Percentiles rank a stretch among this genome's conserved stretches.
These are phyloP conservation scores for Aphanoascus verrucosus DNA, from an alignment of 2,329 filamentous ascomycete species.

Conservation along the genomic window DNA sequence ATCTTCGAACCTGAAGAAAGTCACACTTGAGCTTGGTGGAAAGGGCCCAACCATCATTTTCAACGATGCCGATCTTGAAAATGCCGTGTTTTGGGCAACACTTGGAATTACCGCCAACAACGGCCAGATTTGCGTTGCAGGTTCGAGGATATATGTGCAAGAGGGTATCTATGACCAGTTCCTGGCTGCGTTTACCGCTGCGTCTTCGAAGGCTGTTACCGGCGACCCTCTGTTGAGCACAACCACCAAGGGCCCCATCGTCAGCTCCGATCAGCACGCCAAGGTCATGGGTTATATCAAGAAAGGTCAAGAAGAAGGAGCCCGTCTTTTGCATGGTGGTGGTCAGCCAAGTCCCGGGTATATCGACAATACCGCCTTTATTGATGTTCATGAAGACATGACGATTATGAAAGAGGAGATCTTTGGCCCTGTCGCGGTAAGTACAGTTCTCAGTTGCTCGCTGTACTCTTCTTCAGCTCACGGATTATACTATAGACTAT, in stretches of 20 bases:
- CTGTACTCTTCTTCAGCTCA: background rate
- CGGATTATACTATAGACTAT: conserved; percentile 16
- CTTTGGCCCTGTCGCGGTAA: conserved; percentile 32
- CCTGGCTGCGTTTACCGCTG: conserved; percentile 10
- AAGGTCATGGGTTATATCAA: conserved; percentile 13
- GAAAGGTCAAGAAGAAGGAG: conserved; percentile 23
- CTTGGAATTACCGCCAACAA: conserved; percentile 15
- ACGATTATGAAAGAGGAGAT: conserved; percentile 34
- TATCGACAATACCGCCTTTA: conserved; percentile 39
- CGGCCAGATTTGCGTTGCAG: conserved; percentile 20
- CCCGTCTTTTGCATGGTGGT: conserved; percentile 21
- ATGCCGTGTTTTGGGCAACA: conserved; percentile 17
- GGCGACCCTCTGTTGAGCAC: conserved; percentile 11
- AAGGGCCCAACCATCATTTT: conserved; percentile 30
- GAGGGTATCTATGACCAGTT: conserved; percentile 17
- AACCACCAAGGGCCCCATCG: conserved; percentile 13
- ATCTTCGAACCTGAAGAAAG: conserved; percentile 29
- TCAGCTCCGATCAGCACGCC: conserved; percentile 11
- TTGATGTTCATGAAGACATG: conserved; percentile 26
- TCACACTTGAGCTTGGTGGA: conserved; percentile 28
- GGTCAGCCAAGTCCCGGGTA: conserved; percentile 14
- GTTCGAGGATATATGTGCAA: conserved; percentile 19
- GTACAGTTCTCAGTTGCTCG: background rate
- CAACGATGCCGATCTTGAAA: conserved; percentile 26
- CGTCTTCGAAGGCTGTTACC: conserved; percentile 10